phyloP scores from a whole-genome alignment of 306 rosid species.

The Carpinus viminea region DNA sequence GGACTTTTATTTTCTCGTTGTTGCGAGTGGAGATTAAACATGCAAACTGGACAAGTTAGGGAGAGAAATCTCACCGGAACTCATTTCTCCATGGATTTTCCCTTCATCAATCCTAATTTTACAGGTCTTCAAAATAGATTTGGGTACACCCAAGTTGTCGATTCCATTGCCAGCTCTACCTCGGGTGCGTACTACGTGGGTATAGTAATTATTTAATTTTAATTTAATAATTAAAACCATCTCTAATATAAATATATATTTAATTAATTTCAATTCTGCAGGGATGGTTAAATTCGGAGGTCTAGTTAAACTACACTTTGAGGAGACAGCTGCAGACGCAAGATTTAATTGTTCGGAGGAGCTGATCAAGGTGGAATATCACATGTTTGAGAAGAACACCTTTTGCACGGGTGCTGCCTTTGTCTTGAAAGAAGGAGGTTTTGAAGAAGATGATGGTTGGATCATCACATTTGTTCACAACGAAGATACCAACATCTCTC shows the following conservation, averaged over 20 bases:
- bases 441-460: constrained; percentile 65
- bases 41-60: constrained; percentile 30
- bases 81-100: constrained; percentile 42
- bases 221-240: not conserved
- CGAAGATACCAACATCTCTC: constrained; percentile 44
- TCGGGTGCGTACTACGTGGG: constrained; percentile 21
- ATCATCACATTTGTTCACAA: constrained; percentile 51
- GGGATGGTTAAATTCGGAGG: constrained; percentile 45
- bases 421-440: constrained; percentile 29
- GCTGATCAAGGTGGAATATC: constrained; percentile 39
- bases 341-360: constrained; percentile 15
- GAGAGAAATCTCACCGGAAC: constrained; percentile 34
- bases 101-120: constrained; percentile 36
- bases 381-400: constrained; percentile 42
- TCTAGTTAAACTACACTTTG: constrained; percentile 46
- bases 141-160: constrained; percentile 48
- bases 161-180: constrained; percentile 26
- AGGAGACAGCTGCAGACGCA: constrained; percentile 9
- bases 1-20: constrained; percentile 24
- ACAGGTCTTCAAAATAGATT: constrained; percentile 36
- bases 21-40: constrained; percentile 56
- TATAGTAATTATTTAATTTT: not conserved
- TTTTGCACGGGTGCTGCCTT: constrained; percentile 52
- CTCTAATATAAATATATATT: not conserved
- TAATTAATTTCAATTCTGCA: not conserved